Conservation (phyloP, 2,329 filamentous ascomycete genomes). For the Aschersonia sp. region DNA sequence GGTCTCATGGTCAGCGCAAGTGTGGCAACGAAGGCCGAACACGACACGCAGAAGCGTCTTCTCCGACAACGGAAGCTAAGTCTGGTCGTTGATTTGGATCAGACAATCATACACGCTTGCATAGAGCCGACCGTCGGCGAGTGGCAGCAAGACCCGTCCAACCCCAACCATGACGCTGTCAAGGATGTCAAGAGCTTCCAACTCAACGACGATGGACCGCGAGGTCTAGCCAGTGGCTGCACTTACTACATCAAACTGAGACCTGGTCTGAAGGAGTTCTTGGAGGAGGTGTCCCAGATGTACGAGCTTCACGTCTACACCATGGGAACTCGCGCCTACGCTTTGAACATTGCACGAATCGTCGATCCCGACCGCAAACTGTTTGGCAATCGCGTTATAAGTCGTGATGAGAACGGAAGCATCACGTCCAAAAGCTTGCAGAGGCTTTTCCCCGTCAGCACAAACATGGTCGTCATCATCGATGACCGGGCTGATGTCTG, state of each 20-base stretch:
- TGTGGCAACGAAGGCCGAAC: slow-evolving; percentile 70
- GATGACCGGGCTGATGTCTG: slow-evolving; percentile 95
- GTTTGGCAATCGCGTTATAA: slow-evolving; percentile 90
- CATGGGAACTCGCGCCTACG: slow-evolving; percentile 97
- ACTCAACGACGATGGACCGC: slow-evolving; percentile 69
- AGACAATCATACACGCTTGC: slow-evolving; percentile 96
- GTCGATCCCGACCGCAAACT: slow-evolving; percentile 81
- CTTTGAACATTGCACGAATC: slow-evolving; percentile 78
- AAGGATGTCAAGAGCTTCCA: slow-evolving; percentile 83
- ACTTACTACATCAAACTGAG: slow-evolving; percentile 99
- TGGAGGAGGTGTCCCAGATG: slow-evolving; percentile 60
- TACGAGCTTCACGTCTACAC: slow-evolving; percentile 98
- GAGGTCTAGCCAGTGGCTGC: slow-evolving; percentile 53
- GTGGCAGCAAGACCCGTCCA: slow-evolving; percentile 79
- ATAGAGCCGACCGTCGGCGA: slow-evolving; percentile 93
- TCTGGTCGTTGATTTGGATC: slow-evolving; percentile 90
- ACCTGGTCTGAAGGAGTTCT: slow-evolving; percentile 68
- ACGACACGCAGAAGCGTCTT: slow-evolving; percentile 72
- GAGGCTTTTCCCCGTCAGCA: slow-evolving; percentile 87
- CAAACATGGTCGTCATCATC: slow-evolving; percentile 98
- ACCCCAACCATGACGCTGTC: slow-evolving; percentile 82
- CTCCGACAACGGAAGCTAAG: slow-evolving; percentile 72
- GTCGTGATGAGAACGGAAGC: slow-evolving; percentile 91
- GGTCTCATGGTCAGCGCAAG: slow-evolving; percentile 70
- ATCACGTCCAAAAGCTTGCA: slow-evolving; percentile 82